These are phyloP conservation scores for Saturnispora diversa DNA, from an alignment of 805 yeast genomes.

Conservation along the genomic window DNA sequence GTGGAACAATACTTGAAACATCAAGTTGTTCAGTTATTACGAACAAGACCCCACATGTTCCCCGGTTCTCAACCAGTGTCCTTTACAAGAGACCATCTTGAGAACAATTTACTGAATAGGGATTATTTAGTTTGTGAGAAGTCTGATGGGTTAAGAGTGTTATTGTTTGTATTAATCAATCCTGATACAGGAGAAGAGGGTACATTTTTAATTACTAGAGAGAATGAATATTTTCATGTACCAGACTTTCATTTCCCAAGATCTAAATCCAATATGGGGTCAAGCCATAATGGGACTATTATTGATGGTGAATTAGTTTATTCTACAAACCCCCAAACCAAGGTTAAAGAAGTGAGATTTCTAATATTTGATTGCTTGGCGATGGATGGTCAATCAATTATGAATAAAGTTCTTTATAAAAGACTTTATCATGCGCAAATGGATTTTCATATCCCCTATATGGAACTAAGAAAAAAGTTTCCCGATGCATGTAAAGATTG, in stretches of 20 bases:
- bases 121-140: conserved; percentile 96
- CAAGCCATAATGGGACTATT: conserved; percentile 78
- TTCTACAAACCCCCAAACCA: conserved; percentile 48
- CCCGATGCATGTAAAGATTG: conserved; percentile 70
- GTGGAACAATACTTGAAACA: conserved; percentile 60
- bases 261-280: conserved; percentile 35
- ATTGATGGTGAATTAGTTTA: conserved; percentile 91
- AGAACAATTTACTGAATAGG: conserved; percentile 48
- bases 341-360: conserved; percentile 61
- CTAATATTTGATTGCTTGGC: conserved; percentile 89
- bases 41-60: conserved; percentile 49
- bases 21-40: conserved; percentile 57
- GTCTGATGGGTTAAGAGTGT: conserved; percentile 84
- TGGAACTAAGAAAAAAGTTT: conserved; percentile 52
- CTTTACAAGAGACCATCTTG: conserved; percentile 66
- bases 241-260: conserved; percentile 81
- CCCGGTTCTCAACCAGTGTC: conserved; percentile 97
- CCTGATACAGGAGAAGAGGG: conserved; percentile 76
- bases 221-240: conserved; percentile 74
- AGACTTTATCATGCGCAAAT: conserved; percentile 82
- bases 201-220: conserved; percentile 80
- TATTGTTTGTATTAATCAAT: conserved; percentile 55
- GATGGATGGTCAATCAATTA: conserved; percentile 64
- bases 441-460: conserved; percentile 75
- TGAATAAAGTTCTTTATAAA: conserved; percentile 64